A percentile compares a stretch with the other conserved stretches of the same genome.
Evolutionary conservation across 768 basidiomycete genomes (phyloP).

Genomic region (Ephemerocybe angulata): DNA sequence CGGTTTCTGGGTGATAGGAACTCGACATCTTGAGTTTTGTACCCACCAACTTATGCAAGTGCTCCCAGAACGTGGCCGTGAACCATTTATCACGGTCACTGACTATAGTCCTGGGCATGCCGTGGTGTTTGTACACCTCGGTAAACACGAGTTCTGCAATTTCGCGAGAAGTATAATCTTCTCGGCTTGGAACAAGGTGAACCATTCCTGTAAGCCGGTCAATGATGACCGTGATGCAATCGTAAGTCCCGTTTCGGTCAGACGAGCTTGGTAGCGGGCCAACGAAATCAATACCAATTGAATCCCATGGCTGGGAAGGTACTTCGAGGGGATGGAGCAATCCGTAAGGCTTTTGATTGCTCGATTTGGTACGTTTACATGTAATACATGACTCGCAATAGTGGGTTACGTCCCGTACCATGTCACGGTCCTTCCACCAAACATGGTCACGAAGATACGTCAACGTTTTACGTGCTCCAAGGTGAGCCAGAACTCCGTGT

Average conservation of each 20-base stretch:
- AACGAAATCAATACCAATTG: slow-evolving; percentile 12
- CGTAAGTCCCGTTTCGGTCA: slow-evolving; percentile 19
- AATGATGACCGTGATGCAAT: slow-evolving; percentile 25
- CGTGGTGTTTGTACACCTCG: slow-evolving; percentile 11
- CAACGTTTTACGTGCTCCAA: slow-evolving; percentile 29
- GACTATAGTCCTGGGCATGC: slow-evolving; percentile 21
- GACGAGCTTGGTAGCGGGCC: slow-evolving; percentile 12
- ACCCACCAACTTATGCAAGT: slow-evolving; percentile 12
- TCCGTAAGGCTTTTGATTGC: slow-evolving; percentile 17
- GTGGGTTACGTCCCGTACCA: slow-evolving; percentile 17
- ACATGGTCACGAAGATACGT: slow-evolving; percentile 25
- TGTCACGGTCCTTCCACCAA: slow-evolving; percentile 38
- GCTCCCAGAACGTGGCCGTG: slow-evolving; percentile 28
- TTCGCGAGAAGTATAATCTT: slow-evolving; percentile 9
- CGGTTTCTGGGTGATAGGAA: slow-evolving; percentile 34
- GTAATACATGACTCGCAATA: slow-evolving; percentile 28
- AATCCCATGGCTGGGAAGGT: slow-evolving; percentile 15
- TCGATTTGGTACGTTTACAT: slow-evolving; percentile 13
- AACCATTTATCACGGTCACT: slow-evolving; percentile 30
- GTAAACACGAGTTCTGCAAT: slow-evolving; percentile 10
- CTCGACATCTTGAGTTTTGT: slow-evolving; percentile 13
- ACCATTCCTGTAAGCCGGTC: slow-evolving; percentile 18
- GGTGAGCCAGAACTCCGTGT: slow-evolving; percentile 33
- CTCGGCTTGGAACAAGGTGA: slow-evolving; percentile 13
- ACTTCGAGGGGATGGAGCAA: slow-evolving; percentile 18